Percentiles rank a stretch among this genome's conserved stretches.
Evolutionary conservation across 441 rosid genomes (phyloP).

Genomic region (Aquilaria agallochum): DNA sequence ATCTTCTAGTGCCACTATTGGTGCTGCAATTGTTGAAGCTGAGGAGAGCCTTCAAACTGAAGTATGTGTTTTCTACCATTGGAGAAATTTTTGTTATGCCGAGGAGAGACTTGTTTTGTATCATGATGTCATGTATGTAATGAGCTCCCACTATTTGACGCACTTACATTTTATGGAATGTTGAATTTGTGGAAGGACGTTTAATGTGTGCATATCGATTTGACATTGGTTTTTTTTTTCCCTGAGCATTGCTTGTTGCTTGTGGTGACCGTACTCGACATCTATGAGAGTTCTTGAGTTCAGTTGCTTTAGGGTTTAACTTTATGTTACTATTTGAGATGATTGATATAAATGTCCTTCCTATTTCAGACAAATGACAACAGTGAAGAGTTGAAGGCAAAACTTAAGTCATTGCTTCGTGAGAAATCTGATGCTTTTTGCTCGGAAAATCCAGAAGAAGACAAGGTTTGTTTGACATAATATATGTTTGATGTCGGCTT

Average conservation of each 20-base stretch:
- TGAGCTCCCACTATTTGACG: slow-evolving; percentile 7
- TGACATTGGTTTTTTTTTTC: not conserved
- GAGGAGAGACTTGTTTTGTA: too few relatives aligned
- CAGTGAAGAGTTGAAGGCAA: slow-evolving; percentile 71
- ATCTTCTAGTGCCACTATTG: slow-evolving; percentile 57
- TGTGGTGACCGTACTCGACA: too few relatives aligned
- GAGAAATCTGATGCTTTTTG: slow-evolving; percentile 75
- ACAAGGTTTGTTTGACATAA: slow-evolving; percentile 49
- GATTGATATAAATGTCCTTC: slow-evolving; percentile 30
- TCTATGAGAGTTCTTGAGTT: slow-evolving; percentile 3
- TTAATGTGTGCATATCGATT: not conserved
- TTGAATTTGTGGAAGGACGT: slow-evolving; percentile 3
- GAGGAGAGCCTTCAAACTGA: slow-evolving; percentile 69
- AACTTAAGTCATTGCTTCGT: slow-evolving; percentile 73
- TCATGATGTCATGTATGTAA: not conserved
- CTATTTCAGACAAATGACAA: slow-evolving; percentile 62
- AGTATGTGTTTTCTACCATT: slow-evolving; percentile 62
- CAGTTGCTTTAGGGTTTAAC: not conserved
- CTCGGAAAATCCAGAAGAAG: slow-evolving; percentile 55
- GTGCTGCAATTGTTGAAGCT: slow-evolving; percentile 85
- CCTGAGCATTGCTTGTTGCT: not conserved
- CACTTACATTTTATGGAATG: not conserved
- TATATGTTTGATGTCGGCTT: too few relatives aligned
- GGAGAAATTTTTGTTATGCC: slow-evolving; percentile 11
- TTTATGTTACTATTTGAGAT: slow-evolving; percentile 5